A percentile compares a stretch with the other conserved stretches of the same genome.
Conservation (phyloP, 106 monocot genomes). For the Dendrobium chrysotoxum region DNA sequence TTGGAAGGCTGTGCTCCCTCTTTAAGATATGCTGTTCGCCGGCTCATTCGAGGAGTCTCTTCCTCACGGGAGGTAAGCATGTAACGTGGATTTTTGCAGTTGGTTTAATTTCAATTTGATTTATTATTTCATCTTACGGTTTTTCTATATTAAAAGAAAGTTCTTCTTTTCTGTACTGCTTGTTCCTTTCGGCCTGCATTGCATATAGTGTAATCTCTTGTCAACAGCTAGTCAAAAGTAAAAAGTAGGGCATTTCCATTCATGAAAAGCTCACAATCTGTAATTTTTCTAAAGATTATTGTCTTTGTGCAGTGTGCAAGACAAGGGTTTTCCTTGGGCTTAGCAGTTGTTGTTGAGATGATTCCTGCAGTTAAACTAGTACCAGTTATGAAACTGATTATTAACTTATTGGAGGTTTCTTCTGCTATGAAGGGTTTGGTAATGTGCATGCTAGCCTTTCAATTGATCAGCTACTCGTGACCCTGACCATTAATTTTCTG, state of each 20-base stretch:
- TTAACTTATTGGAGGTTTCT: conserved; percentile 49
- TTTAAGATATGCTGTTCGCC: conserved; percentile 69
- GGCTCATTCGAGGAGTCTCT: conserved; percentile 82
- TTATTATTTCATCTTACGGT: background rate
- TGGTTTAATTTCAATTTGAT: background rate
- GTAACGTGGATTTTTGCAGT: background rate
- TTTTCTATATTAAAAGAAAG: background rate
- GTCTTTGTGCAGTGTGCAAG: conserved; percentile 74
- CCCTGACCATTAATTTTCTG: background rate
- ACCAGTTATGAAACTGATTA: conserved; percentile 62
- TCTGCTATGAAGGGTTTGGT: conserved; percentile 91
- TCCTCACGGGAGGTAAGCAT: conserved; percentile 86
- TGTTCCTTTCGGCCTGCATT: background rate
- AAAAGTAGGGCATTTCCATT: background rate
- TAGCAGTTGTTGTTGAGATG: conserved; percentile 40
- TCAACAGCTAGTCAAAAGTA: background rate
- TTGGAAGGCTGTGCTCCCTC: conserved; percentile 66
- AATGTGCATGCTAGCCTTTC: background rate
- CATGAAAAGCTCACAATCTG: background rate
- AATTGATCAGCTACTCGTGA: background rate
- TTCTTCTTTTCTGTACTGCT: background rate
- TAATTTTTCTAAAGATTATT: background rate
- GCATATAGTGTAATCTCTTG: background rate
- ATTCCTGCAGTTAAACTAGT: conserved; percentile 47
- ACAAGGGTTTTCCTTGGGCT: conserved; percentile 90